Evolutionary conservation across 2,329 filamentous ascomycete species (phyloP).

Genomic region (Talaromyces sp.): DNA sequence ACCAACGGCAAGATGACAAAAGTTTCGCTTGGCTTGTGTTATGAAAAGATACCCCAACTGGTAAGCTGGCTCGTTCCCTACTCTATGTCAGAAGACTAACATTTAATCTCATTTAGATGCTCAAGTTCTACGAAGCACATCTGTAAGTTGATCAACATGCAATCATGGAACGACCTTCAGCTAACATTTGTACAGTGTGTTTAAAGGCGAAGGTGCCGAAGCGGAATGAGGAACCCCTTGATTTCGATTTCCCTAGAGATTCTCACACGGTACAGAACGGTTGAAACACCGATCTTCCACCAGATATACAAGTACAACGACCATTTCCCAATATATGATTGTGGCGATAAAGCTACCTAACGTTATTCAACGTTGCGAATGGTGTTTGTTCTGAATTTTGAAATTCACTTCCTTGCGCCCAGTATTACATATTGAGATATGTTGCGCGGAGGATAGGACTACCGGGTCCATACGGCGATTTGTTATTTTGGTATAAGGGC

Average conservation of each 20-base stretch:
- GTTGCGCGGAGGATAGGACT: neutral
- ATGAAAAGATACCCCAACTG: conserved; percentile 42
- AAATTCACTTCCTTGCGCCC: neutral
- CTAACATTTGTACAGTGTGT: conserved; percentile 7
- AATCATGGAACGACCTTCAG: neutral
- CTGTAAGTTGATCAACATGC: conserved; percentile 34
- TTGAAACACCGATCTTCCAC: neutral
- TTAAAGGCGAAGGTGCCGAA: neutral
- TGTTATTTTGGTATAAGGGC: conserved; percentile 5
- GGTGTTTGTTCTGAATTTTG: neutral
- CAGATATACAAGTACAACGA: neutral
- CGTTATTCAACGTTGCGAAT: neutral
- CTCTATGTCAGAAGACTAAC: neutral
- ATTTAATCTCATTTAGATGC: conserved; percentile 36
- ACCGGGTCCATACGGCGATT: neutral
- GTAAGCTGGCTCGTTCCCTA: conserved; percentile 24
- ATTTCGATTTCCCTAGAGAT: neutral
- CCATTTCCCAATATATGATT: conserved; percentile 4
- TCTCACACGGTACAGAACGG: neutral
- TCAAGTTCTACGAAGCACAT: conserved; percentile 49
- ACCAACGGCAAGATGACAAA: conserved; percentile 45
- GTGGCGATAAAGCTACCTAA: neutral
- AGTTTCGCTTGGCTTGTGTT: conserved; percentile 40
- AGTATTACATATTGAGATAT: neutral
- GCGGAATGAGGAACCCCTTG: neutral